Evolutionary conservation across 805 yeast species (phyloP).

Genomic region (Tetrapisispora phaffii): DNA sequence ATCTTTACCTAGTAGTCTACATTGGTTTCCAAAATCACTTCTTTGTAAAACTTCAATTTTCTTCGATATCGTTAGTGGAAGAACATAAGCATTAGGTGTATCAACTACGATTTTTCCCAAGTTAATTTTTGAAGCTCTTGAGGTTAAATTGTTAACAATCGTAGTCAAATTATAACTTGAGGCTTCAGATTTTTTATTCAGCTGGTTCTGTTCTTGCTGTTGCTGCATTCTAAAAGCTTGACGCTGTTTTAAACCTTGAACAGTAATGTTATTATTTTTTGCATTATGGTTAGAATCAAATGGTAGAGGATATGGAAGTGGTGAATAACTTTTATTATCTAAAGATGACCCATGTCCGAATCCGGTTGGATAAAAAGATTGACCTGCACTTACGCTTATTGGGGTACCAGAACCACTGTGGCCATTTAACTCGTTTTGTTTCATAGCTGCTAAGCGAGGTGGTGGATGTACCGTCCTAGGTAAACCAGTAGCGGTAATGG

Average conservation of each 20-base stretch:
- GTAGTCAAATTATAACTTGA: constrained; percentile 19
- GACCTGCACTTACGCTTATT: neutral
- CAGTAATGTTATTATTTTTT: constrained; percentile 8
- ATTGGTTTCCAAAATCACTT: constrained; percentile 25
- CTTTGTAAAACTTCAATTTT: constrained; percentile 31
- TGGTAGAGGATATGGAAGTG: neutral
- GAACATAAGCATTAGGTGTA: constrained; percentile 22
- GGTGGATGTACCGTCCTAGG: constrained; percentile 19
- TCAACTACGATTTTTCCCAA: constrained; percentile 21
- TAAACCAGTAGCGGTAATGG: constrained; percentile 10
- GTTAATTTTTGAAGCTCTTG: constrained; percentile 20
- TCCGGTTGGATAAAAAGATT: constrained; percentile 4
- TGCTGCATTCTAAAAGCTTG: constrained; percentile 16
- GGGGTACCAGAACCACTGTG: neutral
- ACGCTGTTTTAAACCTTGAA: constrained; percentile 18
- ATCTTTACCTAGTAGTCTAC: constrained; percentile 16
- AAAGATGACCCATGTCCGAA: neutral
- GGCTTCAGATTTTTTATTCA: constrained; percentile 13
- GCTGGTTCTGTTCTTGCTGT: constrained; percentile 18
- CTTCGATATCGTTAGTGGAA: constrained; percentile 28
- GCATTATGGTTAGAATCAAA: neutral
- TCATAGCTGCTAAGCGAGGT: constrained; percentile 16
- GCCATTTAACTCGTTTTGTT: constrained; percentile 2
- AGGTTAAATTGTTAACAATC: constrained; percentile 18
- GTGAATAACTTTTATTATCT: neutral